phyloP scores from a whole-genome alignment of 495 filamentous ascomycete species.

The Daldinia decipiens region DNA sequence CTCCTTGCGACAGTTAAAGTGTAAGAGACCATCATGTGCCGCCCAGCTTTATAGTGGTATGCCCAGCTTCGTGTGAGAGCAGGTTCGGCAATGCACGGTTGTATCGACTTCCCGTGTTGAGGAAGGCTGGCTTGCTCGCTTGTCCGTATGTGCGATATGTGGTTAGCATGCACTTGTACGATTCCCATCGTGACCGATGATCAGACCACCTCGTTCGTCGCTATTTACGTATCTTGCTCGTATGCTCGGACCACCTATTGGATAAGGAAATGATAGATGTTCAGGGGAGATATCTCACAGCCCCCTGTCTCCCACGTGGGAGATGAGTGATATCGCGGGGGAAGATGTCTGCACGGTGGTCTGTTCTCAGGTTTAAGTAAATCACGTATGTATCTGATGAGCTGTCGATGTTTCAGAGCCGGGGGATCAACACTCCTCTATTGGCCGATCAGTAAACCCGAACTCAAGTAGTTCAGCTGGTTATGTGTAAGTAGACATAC shows the following conservation, averaged over 20 bases:
- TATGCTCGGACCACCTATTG: slow-evolving; percentile 33
- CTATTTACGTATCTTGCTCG: slow-evolving; percentile 18
- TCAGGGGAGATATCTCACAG: slow-evolving; percentile 38
- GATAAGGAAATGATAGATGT: slow-evolving; percentile 29
- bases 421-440: slow-evolving; percentile 29
- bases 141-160: background rate
- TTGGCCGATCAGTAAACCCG: slow-evolving; percentile 27
- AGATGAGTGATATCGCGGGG: slow-evolving; percentile 44
- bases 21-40: slow-evolving; percentile 31
- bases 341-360: slow-evolving; percentile 42
- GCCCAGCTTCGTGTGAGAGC: slow-evolving; percentile 15
- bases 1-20: slow-evolving; percentile 40
- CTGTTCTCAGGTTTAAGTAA: slow-evolving; percentile 37
- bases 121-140: slow-evolving; percentile 12
- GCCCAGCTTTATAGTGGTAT: slow-evolving; percentile 14
- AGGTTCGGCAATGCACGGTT: slow-evolving; percentile 25
- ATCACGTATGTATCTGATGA: slow-evolving; percentile 31
- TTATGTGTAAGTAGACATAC: slow-evolving; percentile 1
- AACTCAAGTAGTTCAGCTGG: slow-evolving; percentile 22
- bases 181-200: slow-evolving; percentile 30
- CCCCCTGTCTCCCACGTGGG: slow-evolving; percentile 42
- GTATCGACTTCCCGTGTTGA: slow-evolving; percentile 25
- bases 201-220: slow-evolving; percentile 43
- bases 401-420: slow-evolving; percentile 39
- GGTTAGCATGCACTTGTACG: slow-evolving; percentile 4